Evolutionary conservation across 805 yeast species (phyloP), one percentile per base, ranked within the genome.

Genomic region (Jamesozyma rosinii): DNA sequence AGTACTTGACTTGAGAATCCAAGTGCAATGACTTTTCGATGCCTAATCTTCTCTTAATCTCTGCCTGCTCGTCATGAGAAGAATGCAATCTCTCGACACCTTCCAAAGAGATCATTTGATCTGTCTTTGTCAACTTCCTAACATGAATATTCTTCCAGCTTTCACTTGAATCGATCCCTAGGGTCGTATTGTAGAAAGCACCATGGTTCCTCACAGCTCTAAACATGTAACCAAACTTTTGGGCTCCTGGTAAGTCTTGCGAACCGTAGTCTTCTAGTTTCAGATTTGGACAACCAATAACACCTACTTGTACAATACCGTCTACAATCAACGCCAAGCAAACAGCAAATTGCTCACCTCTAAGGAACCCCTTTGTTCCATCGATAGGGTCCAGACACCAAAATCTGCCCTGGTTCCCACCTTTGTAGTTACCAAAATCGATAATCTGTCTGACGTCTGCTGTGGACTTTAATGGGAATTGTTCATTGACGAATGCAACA

Each of bases 351-450:
- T 92, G 99, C 50, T 89, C 97, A 38, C 95, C 95, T 58, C 99
- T 74, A 43, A 92, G 68, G 60, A 92, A 92, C 0, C 99, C 99
- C 61, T 81, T 92, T 18, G 99, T 92, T 6, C 99, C 99, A 59
- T 92, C 99, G 48, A 92, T 89, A 33, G 99, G 99, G 58, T 92
- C 99, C 56, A 92, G 68, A 0, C 97, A 95, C 99, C 99, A 92
- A 59, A 86, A 79, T 48, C 98, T 71, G 20, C 95, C 95, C 31
- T 63, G 68, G 27, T 66, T 52, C 4, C 97, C 95, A 43, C 97
- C 97, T 48, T 71, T 61, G 33, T 83, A 84, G 55, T 76, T 72
- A 38, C 98, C 98, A 46, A 71, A 65, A 58, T 88, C 95, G 44
- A 92, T 83, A 21, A 82, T 71, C 5, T 74, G 69, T 50, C 74